These are phyloP conservation scores for Castanospermum australe DNA, from an alignment of 306 rosid species.

Conservation along the genomic window DNA sequence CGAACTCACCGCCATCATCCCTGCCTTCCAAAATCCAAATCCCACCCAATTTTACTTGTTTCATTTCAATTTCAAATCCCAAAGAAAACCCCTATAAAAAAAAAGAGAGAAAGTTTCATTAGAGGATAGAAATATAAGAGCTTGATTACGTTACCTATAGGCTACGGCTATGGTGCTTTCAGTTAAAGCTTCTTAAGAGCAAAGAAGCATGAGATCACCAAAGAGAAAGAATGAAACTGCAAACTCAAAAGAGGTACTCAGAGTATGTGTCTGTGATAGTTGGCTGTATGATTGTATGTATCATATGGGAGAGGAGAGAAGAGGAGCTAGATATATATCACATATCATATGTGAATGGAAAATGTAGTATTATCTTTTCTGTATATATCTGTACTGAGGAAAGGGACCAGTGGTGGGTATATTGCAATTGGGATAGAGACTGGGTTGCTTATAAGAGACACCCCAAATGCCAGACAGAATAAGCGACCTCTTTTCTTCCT, in stretches of 20 bases:
- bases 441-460: constrained; percentile 42
- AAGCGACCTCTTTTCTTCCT: constrained; percentile 20
- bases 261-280: constrained; percentile 31
- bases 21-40: constrained; percentile 35
- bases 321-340: too few species aligned
- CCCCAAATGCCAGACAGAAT: constrained; percentile 53
- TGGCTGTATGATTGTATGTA: background rate
- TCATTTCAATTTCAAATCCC: background rate
- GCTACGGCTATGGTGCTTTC: constrained; percentile 5
- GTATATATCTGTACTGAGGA: constrained; percentile 5
- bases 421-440: constrained; percentile 34
- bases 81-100: too few species aligned
- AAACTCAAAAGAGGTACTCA: constrained; percentile 14
- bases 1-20: constrained; percentile 82
- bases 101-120: background rate
- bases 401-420: constrained; percentile 28
- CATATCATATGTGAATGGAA: too few species aligned
- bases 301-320: background rate
- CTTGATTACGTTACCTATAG: background rate
- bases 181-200: background rate
- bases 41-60: background rate
- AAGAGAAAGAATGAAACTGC: background rate
- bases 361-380: background rate
- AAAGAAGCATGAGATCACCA: constrained; percentile 20
- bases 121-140: too few species aligned